Evolutionary conservation across 495 filamentous ascomycete genomes (phyloP).

Genomic region (Xylaria longipes): DNA sequence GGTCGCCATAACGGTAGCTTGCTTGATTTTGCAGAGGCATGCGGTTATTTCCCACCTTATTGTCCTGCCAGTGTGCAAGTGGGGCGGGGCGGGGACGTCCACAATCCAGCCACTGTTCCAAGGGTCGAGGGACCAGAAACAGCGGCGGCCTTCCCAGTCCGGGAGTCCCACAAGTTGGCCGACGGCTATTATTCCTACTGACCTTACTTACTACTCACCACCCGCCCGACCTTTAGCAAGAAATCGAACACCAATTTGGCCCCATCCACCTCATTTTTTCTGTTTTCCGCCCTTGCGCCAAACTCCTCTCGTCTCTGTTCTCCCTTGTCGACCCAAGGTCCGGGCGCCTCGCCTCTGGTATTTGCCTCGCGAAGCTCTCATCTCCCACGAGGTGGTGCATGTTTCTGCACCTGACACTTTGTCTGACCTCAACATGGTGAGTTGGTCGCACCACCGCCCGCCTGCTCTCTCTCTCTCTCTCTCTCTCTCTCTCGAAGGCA

Average conservation of each 20-base stretch:
- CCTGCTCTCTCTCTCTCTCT: background rate
- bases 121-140: constrained; percentile 13
- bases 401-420: constrained; percentile 27
- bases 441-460: constrained; percentile 20
- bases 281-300: background rate
- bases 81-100: background rate
- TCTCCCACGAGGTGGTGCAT: constrained; percentile 11
- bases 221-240: constrained; percentile 24
- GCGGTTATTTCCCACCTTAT: background rate
- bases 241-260: constrained; percentile 21
- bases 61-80: constrained; percentile 4
- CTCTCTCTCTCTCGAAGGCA: constrained; percentile 11
- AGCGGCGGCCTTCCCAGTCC: constrained; percentile 27
- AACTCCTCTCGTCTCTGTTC: constrained; percentile 1
- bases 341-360: background rate
- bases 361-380: constrained; percentile 11
- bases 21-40: background rate
- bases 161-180: constrained; percentile 28
- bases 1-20: background rate
- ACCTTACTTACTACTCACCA: constrained; percentile 17
- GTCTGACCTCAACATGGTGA: constrained; percentile 27
- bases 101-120: background rate
- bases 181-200: constrained; percentile 26
- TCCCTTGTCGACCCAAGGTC: background rate
- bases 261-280: constrained; percentile 12